A percentile compares a stretch with the other conserved stretches of the same genome.
These are phyloP conservation scores for Panicum miliaceum DNA, from an alignment of 176 grass and related monocot genomes.

Conservation along the genomic window DNA sequence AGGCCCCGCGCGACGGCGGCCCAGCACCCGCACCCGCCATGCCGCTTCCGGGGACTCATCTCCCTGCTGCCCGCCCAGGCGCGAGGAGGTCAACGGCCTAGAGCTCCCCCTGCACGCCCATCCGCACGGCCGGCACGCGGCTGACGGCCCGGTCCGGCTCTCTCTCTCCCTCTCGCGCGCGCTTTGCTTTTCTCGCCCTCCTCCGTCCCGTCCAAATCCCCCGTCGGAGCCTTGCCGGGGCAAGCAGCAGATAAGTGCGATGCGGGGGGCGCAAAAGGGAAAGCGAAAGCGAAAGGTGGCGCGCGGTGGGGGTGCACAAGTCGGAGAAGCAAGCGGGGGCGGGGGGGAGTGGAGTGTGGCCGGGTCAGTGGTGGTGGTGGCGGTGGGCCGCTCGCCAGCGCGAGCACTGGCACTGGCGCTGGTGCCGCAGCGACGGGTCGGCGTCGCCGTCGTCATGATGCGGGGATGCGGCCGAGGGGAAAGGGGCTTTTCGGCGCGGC, in stretches of 20 bases:
- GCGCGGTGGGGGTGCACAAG: conserved; percentile 55
- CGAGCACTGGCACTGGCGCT: conserved; percentile 29
- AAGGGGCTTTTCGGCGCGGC: conserved; percentile 45
- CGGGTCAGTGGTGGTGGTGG: conserved; percentile 24
- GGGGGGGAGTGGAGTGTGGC: conserved; percentile 37
- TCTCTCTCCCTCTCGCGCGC: not conserved
- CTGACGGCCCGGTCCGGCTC: not conserved
- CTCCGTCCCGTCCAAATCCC: conserved; percentile 36
- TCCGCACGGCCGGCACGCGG: not conserved
- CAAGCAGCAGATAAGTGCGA: conserved; percentile 49
- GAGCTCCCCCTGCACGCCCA: not conserved
- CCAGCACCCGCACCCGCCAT: conserved; percentile 79
- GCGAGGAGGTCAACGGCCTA: conserved; percentile 24
- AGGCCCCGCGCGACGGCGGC: conserved; percentile 65
- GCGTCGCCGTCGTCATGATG: conserved; percentile 58
- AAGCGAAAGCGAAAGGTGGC: conserved; percentile 44
- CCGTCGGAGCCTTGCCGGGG: not conserved
- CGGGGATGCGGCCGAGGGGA: conserved; percentile 42
- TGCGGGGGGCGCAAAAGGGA: conserved; percentile 45
- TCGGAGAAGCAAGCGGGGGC: conserved; percentile 54
- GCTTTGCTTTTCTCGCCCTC: conserved; percentile 6
- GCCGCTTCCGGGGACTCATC: conserved; percentile 31
- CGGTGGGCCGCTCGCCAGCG: conserved; percentile 30
- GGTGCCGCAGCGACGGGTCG: conserved; percentile 20
- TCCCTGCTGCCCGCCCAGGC: not conserved